Percentiles rank a stretch among this genome's conserved stretches.
Conservation (phyloP, 768 basidiomycete genomes). For the Tricholoma saponaceum region DNA sequence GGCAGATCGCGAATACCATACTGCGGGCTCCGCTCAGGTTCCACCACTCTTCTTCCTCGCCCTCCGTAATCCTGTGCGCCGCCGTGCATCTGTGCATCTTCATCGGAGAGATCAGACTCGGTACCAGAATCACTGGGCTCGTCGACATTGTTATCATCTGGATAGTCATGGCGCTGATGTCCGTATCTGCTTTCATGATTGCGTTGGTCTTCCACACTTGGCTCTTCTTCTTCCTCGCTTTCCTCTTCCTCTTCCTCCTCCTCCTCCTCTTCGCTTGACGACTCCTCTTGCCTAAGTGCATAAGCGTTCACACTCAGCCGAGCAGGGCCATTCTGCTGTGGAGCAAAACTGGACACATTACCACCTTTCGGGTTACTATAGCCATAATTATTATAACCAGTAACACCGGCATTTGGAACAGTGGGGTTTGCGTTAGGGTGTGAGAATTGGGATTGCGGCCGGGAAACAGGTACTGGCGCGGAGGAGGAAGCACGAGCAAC, state of each 20-base stretch:
- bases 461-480: background rate
- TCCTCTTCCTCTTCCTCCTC: slow-evolving; percentile 12
- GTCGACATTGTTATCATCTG: background rate
- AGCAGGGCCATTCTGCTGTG: background rate
- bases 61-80: background rate
- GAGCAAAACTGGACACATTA: background rate
- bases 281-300: slow-evolving; percentile 17
- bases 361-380: background rate
- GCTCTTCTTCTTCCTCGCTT: slow-evolving; percentile 11
- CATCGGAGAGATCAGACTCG: slow-evolving; percentile 1
- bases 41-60: background rate
- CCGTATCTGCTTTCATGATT: background rate
- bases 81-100: background rate
- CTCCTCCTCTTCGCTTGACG: slow-evolving; percentile 16
- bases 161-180: background rate
- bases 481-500: background rate
- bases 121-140: background rate
- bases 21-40: slow-evolving; percentile 28
- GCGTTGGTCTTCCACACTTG: background rate
- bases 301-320: background rate
- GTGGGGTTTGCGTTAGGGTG: slow-evolving; percentile 4
- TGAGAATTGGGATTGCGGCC: background rate
- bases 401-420: background rate
- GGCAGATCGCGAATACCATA: slow-evolving; percentile 47
- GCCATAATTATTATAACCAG: background rate